These are phyloP conservation scores for Trichoderma orchidacearum DNA, from an alignment of 495 filamentous ascomycete species.

Conservation along the genomic window DNA sequence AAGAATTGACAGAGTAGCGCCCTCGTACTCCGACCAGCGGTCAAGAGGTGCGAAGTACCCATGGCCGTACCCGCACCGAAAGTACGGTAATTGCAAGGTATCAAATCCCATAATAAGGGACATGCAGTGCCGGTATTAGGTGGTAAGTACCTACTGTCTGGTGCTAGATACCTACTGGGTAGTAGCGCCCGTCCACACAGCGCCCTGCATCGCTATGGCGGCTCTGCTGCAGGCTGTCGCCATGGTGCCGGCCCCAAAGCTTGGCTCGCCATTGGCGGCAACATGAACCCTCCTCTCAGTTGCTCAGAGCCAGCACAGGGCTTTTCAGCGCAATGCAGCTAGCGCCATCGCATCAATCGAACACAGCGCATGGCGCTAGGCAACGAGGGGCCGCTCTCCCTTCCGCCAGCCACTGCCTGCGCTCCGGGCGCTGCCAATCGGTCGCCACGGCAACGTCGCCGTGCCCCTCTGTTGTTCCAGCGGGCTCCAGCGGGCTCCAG, in stretches of 20 bases:
- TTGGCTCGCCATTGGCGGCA: background rate
- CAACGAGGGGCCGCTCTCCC: background rate
- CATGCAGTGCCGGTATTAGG: no score
- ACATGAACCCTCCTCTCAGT: background rate
- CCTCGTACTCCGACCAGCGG: no score
- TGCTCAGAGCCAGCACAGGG: no score
- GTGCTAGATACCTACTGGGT: background rate
- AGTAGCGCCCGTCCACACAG: no score
- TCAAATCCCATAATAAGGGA: no score
- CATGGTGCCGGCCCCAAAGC: background rate
- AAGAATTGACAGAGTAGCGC: background rate
- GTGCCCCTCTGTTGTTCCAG: background rate
- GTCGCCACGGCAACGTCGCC: background rate
- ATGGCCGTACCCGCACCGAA: no score
- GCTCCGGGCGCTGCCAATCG: background rate
- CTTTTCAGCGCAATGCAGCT: no score
- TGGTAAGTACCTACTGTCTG: background rate
- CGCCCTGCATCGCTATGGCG: background rate
- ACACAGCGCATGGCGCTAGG: background rate
- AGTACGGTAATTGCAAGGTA: no score
- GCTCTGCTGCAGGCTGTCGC: background rate
- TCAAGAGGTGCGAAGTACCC: no score
- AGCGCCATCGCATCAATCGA: no score
- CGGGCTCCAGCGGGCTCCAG: background rate
- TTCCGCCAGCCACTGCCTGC: slow-evolving; percentile 1